phyloP scores from a whole-genome alignment of 495 filamentous ascomycete genomes.

The Stereocaulon alpinum region DNA sequence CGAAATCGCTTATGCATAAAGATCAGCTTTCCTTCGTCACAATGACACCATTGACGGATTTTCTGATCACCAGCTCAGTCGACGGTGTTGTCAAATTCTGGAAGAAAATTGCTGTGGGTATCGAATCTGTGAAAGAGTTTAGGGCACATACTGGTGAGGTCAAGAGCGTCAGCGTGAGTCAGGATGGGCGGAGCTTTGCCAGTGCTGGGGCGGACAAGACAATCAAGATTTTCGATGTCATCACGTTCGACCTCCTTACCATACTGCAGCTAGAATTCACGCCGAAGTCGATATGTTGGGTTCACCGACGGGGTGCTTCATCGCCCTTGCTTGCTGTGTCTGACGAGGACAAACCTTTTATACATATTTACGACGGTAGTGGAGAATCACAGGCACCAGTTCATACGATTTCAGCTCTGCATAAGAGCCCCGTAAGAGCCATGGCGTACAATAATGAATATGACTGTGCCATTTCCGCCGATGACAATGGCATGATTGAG shows the following conservation, averaged over 20 bases:
- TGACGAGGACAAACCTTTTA: conserved; percentile 57
- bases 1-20: conserved; percentile 96
- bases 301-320: conserved; percentile 79
- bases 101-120: conserved; percentile 86
- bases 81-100: conserved; percentile 98
- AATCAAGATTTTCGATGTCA: conserved; percentile 91
- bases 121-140: conserved; percentile 98
- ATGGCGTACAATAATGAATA: conserved; percentile 84
- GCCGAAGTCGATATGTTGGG: conserved; percentile 82
- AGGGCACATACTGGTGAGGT: conserved; percentile 82
- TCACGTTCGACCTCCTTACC: conserved; percentile 82
- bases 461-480: conserved; percentile 81
- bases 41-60: conserved; percentile 82
- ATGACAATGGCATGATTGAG: conserved; percentile 89
- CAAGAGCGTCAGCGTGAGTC: conserved; percentile 66
- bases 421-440: conserved; percentile 65
- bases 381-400: conserved; percentile 66
- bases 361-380: conserved; percentile 80
- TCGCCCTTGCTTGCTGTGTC: conserved; percentile 84
- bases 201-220: conserved; percentile 79
- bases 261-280: conserved; percentile 65
- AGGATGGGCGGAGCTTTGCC: conserved; percentile 89
- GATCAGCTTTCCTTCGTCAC: conserved; percentile 81
- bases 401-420: conserved; percentile 63
- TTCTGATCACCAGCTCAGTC: conserved; percentile 82